Conservation (phyloP, 192 early-diverging fungal genomes). For the Gryganskiella cystojenkinii region DNA sequence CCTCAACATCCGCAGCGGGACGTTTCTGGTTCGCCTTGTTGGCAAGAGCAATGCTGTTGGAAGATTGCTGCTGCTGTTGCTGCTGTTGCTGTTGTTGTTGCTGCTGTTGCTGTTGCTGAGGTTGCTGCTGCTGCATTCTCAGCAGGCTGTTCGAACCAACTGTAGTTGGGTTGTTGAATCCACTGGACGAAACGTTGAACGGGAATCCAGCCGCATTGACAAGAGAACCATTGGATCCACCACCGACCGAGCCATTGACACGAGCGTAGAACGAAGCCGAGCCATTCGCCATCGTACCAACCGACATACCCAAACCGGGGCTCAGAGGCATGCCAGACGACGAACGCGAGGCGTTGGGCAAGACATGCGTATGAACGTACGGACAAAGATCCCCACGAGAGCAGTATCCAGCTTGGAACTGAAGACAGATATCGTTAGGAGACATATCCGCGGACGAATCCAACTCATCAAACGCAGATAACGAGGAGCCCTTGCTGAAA, state of each 20-base stretch:
- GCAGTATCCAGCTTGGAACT: slow-evolving; percentile 58
- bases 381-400: slow-evolving; percentile 64
- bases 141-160: slow-evolving; percentile 39
- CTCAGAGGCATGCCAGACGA: slow-evolving; percentile 27
- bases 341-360: slow-evolving; percentile 29
- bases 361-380: slow-evolving; percentile 54
- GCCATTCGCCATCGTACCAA: slow-evolving; percentile 35
- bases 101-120: slow-evolving; percentile 29
- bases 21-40: slow-evolving; percentile 51
- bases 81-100: slow-evolving; percentile 23
- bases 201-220: slow-evolving; percentile 38
- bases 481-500: slow-evolving; percentile 28
- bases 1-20: slow-evolving; percentile 49
- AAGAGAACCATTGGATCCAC: slow-evolving; percentile 20
- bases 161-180: slow-evolving; percentile 18
- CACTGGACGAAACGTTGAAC: slow-evolving; percentile 36
- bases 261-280: slow-evolving; percentile 31
- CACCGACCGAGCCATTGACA: slow-evolving; percentile 13
- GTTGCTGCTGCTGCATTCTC: slow-evolving; percentile 35
- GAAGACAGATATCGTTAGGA: slow-evolving; percentile 46
- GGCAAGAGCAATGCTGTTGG: slow-evolving; percentile 35
- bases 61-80: slow-evolving; percentile 34
- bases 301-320: slow-evolving; percentile 26
- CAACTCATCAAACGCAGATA: slow-evolving; percentile 41
- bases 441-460: slow-evolving; percentile 19